phyloP scores from a whole-genome alignment of 495 filamentous ascomycete genomes.

The Chaetomidium leptoderma region DNA sequence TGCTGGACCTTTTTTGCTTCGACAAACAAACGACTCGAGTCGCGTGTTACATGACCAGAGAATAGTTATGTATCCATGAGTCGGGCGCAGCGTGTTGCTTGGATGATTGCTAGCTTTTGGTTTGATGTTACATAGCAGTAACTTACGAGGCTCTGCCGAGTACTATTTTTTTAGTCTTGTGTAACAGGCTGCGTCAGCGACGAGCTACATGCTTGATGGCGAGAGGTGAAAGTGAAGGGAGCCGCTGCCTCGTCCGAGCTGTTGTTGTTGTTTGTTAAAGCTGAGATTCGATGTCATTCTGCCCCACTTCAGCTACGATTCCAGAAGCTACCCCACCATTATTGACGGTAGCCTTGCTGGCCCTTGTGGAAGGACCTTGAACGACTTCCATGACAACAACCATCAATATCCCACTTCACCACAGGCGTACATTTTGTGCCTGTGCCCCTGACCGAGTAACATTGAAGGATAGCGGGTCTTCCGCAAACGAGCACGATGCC shows the following conservation, averaged over 20 bases:
- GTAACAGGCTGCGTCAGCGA: no score
- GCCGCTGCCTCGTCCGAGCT: not conserved
- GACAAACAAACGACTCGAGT: not conserved
- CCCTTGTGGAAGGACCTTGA: not conserved
- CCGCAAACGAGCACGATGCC: slow-evolving; percentile 57
- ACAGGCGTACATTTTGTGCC: no score
- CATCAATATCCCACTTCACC: not conserved
- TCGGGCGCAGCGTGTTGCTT: not conserved
- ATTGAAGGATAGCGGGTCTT: not conserved
- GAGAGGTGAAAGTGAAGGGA: not conserved
- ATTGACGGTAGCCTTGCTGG: not conserved
- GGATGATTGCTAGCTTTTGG: no score
- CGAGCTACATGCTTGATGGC: no score
- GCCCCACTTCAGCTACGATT: slow-evolving; percentile 10
- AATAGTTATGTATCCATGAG: not conserved
- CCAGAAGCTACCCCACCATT: slow-evolving; percentile 23
- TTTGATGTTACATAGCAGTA: no score
- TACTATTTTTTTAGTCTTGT: no score
- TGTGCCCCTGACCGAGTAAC: no score
- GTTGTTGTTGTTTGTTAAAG: not conserved
- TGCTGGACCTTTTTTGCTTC: not conserved
- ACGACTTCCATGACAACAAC: not conserved
- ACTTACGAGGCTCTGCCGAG: no score
- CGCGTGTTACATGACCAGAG: not conserved
- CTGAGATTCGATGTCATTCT: slow-evolving; percentile 5